These are phyloP conservation scores for Plasmodium cynomolgi DNA, from an alignment of 169 alveolate genomes.

Conservation along the genomic window DNA sequence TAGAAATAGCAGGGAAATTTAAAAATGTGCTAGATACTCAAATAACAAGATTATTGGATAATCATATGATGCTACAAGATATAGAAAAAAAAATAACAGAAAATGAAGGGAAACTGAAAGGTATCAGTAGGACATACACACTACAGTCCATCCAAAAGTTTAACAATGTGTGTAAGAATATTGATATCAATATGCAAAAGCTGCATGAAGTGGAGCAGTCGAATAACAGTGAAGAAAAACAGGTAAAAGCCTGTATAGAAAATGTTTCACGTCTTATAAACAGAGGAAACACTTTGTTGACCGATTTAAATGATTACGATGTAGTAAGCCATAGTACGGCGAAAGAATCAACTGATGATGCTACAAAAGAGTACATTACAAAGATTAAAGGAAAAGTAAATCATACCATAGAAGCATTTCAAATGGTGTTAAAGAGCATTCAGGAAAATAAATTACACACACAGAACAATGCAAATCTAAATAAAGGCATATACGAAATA, in stretches of 20 bases:
- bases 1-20: neutral
- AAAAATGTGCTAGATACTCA: neutral
- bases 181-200: slow-evolving; percentile 6
- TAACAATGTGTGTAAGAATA: neutral
- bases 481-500: neutral
- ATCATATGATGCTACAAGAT: neutral
- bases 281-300: neutral
- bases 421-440: neutral
- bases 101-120: neutral
- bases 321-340: neutral
- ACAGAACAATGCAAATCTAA: neutral
- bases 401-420: neutral
- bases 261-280: neutral
- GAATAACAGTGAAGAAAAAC: neutral
- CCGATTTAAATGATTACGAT: slow-evolving; percentile 11
- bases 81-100: neutral
- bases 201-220: slow-evolving; percentile 9
- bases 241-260: slow-evolving; percentile 10
- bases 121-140: neutral
- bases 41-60: neutral
- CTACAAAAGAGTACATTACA: neutral
- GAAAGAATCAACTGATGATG: neutral
- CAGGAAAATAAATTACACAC: neutral
- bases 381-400: slow-evolving; percentile 15
- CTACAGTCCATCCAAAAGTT: neutral